Conservation (phyloP, 345 rosid species). For the Mercurialis annua region DNA sequence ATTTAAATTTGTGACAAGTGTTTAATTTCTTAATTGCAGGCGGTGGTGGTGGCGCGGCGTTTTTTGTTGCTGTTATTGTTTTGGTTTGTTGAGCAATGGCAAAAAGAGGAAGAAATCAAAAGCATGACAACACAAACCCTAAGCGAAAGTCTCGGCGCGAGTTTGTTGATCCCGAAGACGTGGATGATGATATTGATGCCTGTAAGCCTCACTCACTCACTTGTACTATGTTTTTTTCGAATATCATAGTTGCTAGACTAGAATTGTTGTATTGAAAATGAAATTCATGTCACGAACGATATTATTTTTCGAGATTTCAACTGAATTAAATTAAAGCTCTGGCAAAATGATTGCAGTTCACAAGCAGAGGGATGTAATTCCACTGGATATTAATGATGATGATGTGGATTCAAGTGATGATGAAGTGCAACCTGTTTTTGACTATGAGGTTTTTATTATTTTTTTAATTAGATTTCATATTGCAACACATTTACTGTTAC, state of each 20-base stretch:
- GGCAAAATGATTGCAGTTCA: slow-evolving; percentile 49
- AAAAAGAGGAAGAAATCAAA: slow-evolving; percentile 48
- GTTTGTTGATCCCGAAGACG: slow-evolving; percentile 38
- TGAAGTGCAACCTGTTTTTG: slow-evolving; percentile 68
- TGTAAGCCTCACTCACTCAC: slow-evolving; percentile 32
- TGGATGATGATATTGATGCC: slow-evolving; percentile 70
- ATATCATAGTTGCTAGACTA: not conserved
- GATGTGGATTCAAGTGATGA: slow-evolving; percentile 64
- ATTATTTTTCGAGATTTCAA: not conserved
- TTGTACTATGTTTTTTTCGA: not conserved
- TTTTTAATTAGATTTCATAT: not conserved
- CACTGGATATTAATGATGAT: slow-evolving; percentile 56
- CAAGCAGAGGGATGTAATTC: slow-evolving; percentile 78
- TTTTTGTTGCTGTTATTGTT: not conserved
- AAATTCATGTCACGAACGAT: not conserved
- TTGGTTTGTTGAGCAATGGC: slow-evolving; percentile 44
- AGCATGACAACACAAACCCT: slow-evolving; percentile 32
- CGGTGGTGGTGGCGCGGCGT: too few relatives aligned
- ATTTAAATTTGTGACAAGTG: too few relatives aligned
- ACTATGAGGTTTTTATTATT: slow-evolving; percentile 24
- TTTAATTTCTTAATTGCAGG: too few relatives aligned
- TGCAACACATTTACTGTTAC: not conserved
- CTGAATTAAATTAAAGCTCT: not conserved
- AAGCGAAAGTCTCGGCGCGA: slow-evolving; percentile 38
- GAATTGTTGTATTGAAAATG: not conserved